Conservation (phyloP, 331 rosid species). For the Ulmus americana region DNA sequence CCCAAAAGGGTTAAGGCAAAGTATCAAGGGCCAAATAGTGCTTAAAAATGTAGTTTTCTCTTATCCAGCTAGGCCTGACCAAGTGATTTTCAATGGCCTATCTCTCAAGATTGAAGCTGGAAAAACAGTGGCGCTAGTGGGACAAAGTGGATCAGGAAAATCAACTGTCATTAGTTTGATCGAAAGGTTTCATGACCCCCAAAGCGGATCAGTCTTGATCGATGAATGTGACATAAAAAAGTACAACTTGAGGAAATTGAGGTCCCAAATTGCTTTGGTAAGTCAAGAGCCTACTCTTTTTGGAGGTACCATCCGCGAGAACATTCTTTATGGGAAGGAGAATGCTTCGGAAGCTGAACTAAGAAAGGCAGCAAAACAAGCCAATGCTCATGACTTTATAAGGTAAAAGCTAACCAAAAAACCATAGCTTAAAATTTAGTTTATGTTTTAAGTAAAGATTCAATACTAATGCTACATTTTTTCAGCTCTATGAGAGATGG, state of each 20-base stretch:
- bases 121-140: slow-evolving; percentile 61
- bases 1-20: slow-evolving; percentile 25
- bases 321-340: slow-evolving; percentile 53
- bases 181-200: slow-evolving; percentile 76
- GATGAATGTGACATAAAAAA: slow-evolving; percentile 48
- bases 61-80: slow-evolving; percentile 61
- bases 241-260: slow-evolving; percentile 45
- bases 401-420: slow-evolving; percentile 30
- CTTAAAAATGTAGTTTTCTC: slow-evolving; percentile 51
- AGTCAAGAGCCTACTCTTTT: slow-evolving; percentile 75
- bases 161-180: slow-evolving; percentile 69
- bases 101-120: slow-evolving; percentile 59
- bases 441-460: background rate
- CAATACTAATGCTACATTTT: background rate
- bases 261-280: slow-evolving; percentile 66
- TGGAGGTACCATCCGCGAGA: slow-evolving; percentile 62
- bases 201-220: slow-evolving; percentile 45
- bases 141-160: slow-evolving; percentile 76
- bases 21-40: slow-evolving; percentile 43
- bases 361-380: slow-evolving; percentile 53
- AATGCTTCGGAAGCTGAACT: slow-evolving; percentile 55
- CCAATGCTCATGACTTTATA: slow-evolving; percentile 74
- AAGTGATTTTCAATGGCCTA: slow-evolving; percentile 55
- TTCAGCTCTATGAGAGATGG: slow-evolving; percentile 68
- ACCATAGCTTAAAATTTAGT: background rate